Conservation (phyloP, 371 early-diverging fungal species). For the Mucor indicus region DNA sequence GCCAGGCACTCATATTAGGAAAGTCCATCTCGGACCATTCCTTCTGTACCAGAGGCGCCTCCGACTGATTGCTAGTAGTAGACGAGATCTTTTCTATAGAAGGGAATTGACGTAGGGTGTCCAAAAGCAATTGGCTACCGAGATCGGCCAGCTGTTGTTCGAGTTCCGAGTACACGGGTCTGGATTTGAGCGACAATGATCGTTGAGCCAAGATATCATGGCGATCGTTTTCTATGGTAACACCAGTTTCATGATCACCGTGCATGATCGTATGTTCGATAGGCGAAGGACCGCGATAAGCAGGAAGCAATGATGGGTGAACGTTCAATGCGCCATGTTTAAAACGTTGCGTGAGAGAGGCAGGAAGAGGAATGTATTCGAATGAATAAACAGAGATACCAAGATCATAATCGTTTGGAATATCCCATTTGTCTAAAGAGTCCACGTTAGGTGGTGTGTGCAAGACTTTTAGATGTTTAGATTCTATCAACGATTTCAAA, state of each 20-base stretch:
- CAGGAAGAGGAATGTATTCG: constrained; percentile 82
- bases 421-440: constrained; percentile 29
- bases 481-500: constrained; percentile 36
- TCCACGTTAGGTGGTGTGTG: constrained; percentile 27
- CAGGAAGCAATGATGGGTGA: constrained; percentile 87
- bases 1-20: constrained; percentile 54
- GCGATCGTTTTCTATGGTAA: constrained; percentile 85
- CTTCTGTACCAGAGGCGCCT: constrained; percentile 76
- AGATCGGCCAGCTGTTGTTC: constrained; percentile 47
- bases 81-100: constrained; percentile 57
- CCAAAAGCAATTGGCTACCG: constrained; percentile 66
- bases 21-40: constrained; percentile 62
- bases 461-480: constrained; percentile 26
- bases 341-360: constrained; percentile 54
- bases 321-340: constrained; percentile 85
- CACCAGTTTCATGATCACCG: constrained; percentile 76
- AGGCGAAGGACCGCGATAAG: constrained; percentile 91
- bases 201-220: constrained; percentile 79
- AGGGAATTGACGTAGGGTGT: constrained; percentile 61
- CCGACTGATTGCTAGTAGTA: no score
- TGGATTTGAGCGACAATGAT: constrained; percentile 11
- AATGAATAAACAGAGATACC: constrained; percentile 93
- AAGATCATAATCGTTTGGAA: constrained; percentile 57
- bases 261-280: constrained; percentile 84
- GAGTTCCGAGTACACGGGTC: constrained; percentile 20